Evolutionary conservation across 2,329 filamentous ascomycete genomes (phyloP).

Genomic region (Bipolaris zeicola): DNA sequence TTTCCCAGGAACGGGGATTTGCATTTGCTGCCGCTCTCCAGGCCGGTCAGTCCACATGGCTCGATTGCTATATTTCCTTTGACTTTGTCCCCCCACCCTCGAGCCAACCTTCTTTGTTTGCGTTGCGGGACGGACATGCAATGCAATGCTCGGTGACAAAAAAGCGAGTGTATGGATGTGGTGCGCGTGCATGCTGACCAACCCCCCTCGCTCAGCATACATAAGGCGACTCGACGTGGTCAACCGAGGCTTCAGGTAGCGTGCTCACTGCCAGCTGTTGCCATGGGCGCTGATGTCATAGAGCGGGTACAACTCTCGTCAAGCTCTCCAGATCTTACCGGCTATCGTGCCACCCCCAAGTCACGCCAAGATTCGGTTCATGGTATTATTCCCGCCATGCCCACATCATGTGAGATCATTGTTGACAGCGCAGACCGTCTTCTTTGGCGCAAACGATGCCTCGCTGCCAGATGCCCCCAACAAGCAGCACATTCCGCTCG

Average conservation of each 20-base stretch:
- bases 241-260: slow-evolving; percentile 76
- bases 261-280: background rate
- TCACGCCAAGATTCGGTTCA: slow-evolving; percentile 66
- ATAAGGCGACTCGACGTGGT: slow-evolving; percentile 81
- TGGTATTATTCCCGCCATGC: slow-evolving; percentile 55
- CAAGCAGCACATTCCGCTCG: slow-evolving; percentile 78
- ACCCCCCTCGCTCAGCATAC: slow-evolving; percentile 62
- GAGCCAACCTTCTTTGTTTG: background rate
- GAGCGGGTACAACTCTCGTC: slow-evolving; percentile 79
- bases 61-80: background rate
- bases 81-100: background rate
- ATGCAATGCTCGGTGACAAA: background rate
- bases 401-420: background rate
- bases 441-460: slow-evolving; percentile 92
- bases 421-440: slow-evolving; percentile 64
- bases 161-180: background rate
- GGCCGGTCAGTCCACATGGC: slow-evolving; percentile 58
- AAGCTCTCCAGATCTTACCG: slow-evolving; percentile 72
- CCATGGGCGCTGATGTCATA: slow-evolving; percentile 14
- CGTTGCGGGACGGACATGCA: background rate
- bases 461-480: slow-evolving; percentile 66
- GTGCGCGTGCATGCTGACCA: slow-evolving; percentile 11
- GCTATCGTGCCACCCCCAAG: slow-evolving; percentile 72
- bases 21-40: slow-evolving; percentile 75
- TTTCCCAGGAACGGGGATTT: slow-evolving; percentile 68